Percentiles rank a stretch among this genome's conserved stretches.
phyloP scores from a whole-genome alignment of 163 green algal genomes.

The Botryococcus braunii region DNA sequence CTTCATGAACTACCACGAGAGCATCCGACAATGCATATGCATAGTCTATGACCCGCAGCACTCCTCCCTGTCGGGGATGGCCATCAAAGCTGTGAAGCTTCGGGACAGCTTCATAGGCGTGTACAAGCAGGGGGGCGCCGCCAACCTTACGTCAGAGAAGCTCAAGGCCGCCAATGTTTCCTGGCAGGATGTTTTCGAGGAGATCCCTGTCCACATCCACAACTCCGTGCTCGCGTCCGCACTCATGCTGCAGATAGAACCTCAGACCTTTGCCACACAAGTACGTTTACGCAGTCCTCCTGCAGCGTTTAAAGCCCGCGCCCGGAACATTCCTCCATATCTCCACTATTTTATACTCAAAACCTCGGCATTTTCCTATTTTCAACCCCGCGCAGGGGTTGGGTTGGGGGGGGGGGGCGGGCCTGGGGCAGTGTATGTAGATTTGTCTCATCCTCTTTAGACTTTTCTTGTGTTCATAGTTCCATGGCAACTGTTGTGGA shows the following conservation, averaged over 20 bases:
- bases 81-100: constrained; percentile 67
- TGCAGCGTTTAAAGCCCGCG: no score
- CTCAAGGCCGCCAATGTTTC: constrained; percentile 57
- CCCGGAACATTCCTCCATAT: no score
- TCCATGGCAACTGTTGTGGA: no score
- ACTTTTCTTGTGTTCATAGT: no score
- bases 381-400: no score
- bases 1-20: constrained; percentile 95
- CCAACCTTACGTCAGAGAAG: constrained; percentile 46
- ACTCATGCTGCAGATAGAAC: constrained; percentile 1
- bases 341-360: no score
- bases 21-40: constrained; percentile 95
- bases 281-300: no score
- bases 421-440: no score
- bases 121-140: constrained; percentile 24
- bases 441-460: no score
- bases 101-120: constrained; percentile 78
- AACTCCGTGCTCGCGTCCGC: constrained; percentile 79
- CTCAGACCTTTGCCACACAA: neutral
- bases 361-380: no score
- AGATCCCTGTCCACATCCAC: constrained; percentile 85
- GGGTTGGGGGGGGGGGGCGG: no score
- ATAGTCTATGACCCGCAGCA: constrained; percentile 90
- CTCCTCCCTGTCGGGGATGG: constrained; percentile 29
- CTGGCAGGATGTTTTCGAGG: constrained; percentile 90